A percentile compares a stretch with the other conserved stretches of the same genome.
phyloP scores from a whole-genome alignment of 192 early-diverging fungal genomes.

The Coemansia nantahalensis region DNA sequence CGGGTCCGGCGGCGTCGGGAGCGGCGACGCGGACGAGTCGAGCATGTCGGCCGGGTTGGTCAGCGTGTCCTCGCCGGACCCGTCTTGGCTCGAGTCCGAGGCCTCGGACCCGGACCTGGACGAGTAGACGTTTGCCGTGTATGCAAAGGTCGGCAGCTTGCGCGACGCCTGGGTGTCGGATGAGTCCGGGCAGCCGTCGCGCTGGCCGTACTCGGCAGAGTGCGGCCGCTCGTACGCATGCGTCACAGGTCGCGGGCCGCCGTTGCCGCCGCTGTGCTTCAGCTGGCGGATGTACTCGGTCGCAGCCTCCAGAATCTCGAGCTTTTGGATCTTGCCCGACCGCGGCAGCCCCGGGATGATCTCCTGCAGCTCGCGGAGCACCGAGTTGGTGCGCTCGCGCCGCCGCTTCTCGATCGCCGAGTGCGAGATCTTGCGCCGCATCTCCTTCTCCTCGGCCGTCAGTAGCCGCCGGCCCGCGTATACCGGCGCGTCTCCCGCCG shows the following conservation, averaged over 20 bases:
- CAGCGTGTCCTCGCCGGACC: slow-evolving; percentile 29
- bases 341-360: slow-evolving; percentile 64
- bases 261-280: background rate
- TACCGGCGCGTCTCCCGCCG: background rate
- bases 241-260: background rate
- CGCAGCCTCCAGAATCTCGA: slow-evolving; percentile 51
- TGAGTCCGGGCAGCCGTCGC: background rate
- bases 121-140: slow-evolving; percentile 8
- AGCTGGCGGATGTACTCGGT: slow-evolving; percentile 48
- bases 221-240: too few relatives aligned
- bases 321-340: slow-evolving; percentile 51
- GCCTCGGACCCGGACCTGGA: slow-evolving; percentile 27
- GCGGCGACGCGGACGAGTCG: background rate
- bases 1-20: slow-evolving; percentile 19
- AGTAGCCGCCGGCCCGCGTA: slow-evolving; percentile 12
- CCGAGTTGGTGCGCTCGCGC: slow-evolving; percentile 85
- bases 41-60: slow-evolving; percentile 2
- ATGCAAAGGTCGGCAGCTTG: background rate
- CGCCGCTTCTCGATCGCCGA: slow-evolving; percentile 85
- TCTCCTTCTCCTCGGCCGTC: slow-evolving; percentile 59
- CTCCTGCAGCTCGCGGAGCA: slow-evolving; percentile 73
- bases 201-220: background rate
- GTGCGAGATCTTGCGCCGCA: slow-evolving; percentile 81
- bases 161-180: too few relatives aligned
- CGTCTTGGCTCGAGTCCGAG: slow-evolving; percentile 18